Evolutionary conservation across 352 stramenopile species (phyloP), one percentile per base, ranked within the genome.

Genomic region (Salisapilia sapeloensis): DNA sequence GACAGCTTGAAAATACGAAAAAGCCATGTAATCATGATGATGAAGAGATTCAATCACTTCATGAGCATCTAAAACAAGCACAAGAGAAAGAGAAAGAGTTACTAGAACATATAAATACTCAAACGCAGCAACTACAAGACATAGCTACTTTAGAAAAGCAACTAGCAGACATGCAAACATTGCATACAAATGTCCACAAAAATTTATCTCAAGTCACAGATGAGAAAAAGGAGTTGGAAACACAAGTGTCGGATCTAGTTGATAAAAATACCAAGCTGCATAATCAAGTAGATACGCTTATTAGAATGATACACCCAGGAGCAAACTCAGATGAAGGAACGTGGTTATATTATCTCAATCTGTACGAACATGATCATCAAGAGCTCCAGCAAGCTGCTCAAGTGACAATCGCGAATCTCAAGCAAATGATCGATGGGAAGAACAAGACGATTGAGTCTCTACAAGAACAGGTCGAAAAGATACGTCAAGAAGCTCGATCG

Each of bases 381-480:
- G 48, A 74, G 14, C 33, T 85, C 13, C 74, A 89, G 34, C 60
- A 79, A 43, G 70, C 74, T 10, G 74, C 67, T 6, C 67, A 86
- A 34, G 69, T 51, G 27, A 83, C 70, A 17, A 78, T 90, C 18
- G 62, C 74, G 4, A 86, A 67, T 41, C 44, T 90, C n/a, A 90
- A 84, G 40, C 56, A 63, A 19, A 54, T 86, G 15, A 52, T 86
- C 18, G 49, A 63, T 15, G 74, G 85, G 36, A 90, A 90, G 36
- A 90, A 86, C 34, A 38, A 27, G 9, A 32, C 74, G 18, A 59
- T 86, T 3, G 49, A 53, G 10, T 56, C 77, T 33, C 80, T 77
- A 28, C 56, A 83, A 36, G 45, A 44, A 12, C 71, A 86, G 20
- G 29, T 83, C 25, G 43, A 50, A 4, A 35, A 42, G 15, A 26